Conservation (phyloP, 2,329 filamentous ascomycete species). For the Neocucurbitaria cava region DNA sequence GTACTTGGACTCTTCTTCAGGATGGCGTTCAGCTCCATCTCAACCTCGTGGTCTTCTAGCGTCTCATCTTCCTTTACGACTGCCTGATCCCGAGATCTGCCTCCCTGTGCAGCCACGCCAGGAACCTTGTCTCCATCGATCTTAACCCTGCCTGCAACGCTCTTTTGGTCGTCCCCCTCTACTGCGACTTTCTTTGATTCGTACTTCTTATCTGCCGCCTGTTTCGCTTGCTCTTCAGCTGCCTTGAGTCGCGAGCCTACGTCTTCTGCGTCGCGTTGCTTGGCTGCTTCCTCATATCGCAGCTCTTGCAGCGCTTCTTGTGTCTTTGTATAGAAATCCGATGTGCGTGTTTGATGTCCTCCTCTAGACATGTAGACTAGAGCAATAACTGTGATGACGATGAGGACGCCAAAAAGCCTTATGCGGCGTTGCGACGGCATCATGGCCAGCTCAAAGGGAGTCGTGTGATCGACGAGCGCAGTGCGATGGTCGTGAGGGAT, state of each 20-base stretch:
- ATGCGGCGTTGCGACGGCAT: slow-evolving; percentile 65
- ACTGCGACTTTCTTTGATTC: slow-evolving; percentile 53
- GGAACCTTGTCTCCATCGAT: slow-evolving; percentile 49
- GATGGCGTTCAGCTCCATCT: slow-evolving; percentile 76
- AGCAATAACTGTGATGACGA: slow-evolving; percentile 69
- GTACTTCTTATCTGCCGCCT: slow-evolving; percentile 71
- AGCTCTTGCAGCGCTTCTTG: slow-evolving; percentile 57
- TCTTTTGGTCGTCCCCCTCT: slow-evolving; percentile 51
- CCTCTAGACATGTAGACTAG: slow-evolving; percentile 76
- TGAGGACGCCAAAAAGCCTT: slow-evolving; percentile 69
- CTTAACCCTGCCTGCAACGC: slow-evolving; percentile 63
- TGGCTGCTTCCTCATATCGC: slow-evolving; percentile 47
- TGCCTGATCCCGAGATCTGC: slow-evolving; percentile 50
- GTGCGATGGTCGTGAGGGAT: background rate
- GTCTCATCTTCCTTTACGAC: slow-evolving; percentile 56
- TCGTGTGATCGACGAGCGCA: slow-evolving; percentile 10
- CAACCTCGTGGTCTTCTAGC: slow-evolving; percentile 68
- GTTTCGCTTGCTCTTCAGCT: slow-evolving; percentile 73
- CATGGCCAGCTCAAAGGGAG: slow-evolving; percentile 10
- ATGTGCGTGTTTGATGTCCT: slow-evolving; percentile 59
- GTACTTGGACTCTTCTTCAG: slow-evolving; percentile 84
- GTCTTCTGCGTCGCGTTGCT: slow-evolving; percentile 62
- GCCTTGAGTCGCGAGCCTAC: slow-evolving; percentile 67
- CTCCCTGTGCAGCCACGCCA: slow-evolving; percentile 55
- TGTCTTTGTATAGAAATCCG: slow-evolving; percentile 66